Evolutionary conservation across 495 filamentous ascomycete genomes (phyloP).

Genomic region (Podospora comata): DNA sequence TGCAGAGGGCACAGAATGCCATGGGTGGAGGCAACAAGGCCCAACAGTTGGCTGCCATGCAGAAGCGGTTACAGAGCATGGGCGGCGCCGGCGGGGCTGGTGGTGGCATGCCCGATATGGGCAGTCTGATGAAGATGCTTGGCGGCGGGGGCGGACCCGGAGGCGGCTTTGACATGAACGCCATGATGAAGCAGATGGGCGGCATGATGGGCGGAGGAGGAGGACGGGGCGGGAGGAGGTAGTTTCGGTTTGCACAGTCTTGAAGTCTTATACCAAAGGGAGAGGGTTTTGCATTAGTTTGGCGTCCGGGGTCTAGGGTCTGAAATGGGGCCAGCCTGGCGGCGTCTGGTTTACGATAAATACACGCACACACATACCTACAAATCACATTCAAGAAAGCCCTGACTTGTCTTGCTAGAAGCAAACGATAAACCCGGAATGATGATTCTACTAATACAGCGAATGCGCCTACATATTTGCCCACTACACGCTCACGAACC

Average conservation of each 20-base stretch:
- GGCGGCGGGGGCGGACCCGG: constrained; percentile 54
- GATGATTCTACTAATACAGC: not conserved
- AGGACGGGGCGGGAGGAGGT: constrained; percentile 30
- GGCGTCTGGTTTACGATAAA: not conserved
- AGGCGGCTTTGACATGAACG: constrained; percentile 72
- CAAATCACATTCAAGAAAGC: not conserved
- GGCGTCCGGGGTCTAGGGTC: not conserved
- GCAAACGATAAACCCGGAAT: not conserved
- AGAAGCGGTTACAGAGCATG: constrained; percentile 90
- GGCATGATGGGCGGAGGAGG: constrained; percentile 46
- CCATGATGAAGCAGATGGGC: constrained; percentile 84
- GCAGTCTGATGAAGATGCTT: constrained; percentile 80
- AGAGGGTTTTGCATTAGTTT: not conserved
- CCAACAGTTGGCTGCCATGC: constrained; percentile 96
- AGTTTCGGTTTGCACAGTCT: not conserved
- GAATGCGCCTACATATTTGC: not conserved
- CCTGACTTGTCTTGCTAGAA: not conserved
- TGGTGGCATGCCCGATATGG: constrained; percentile 69
- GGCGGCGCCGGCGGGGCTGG: constrained; percentile 56
- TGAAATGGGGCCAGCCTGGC: not conserved
- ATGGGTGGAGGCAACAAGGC: constrained; percentile 82
- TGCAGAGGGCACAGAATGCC: constrained; percentile 87
- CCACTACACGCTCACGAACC: not conserved
- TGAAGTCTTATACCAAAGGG: not conserved
- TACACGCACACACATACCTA: not conserved